Percentiles rank a stretch among this genome's conserved stretches.
Conservation (phyloP, 352 stramenopile genomes). For the Phytophthora palmivora region DNA sequence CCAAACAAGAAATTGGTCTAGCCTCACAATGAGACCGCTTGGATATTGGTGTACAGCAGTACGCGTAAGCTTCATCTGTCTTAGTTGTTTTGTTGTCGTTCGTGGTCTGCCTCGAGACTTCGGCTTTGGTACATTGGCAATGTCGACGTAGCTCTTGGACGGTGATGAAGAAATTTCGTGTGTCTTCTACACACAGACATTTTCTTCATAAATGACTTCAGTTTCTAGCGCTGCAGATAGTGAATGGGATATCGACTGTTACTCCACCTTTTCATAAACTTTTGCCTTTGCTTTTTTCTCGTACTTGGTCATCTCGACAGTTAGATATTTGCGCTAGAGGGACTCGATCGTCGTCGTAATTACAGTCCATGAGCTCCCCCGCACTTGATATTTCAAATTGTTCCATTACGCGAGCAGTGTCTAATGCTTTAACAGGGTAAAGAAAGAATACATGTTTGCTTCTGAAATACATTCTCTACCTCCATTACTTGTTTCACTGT, state of each 20-base stretch:
- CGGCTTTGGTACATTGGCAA: slow-evolving; percentile 13
- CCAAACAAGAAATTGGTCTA: slow-evolving; percentile 7
- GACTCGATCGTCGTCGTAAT: too few relatives aligned
- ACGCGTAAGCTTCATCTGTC: slow-evolving; percentile 13
- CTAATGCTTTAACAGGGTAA: slow-evolving; percentile 10
- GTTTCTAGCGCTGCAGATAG: too few relatives aligned
- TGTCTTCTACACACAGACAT: too few relatives aligned
- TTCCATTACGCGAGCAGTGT: slow-evolving; percentile 5
- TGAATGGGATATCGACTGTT: too few relatives aligned
- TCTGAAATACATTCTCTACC: neutral
- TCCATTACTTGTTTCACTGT: neutral
- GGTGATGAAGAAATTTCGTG: too few relatives aligned
- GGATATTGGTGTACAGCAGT: slow-evolving; percentile 15
- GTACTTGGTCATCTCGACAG: too few relatives aligned
- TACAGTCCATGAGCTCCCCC: neutral
- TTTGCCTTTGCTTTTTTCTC: too few relatives aligned
- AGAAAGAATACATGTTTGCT: too few relatives aligned
- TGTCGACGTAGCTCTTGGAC: too few relatives aligned
- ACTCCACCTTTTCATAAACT: too few relatives aligned
- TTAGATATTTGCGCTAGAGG: too few relatives aligned
- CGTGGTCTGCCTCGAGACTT: neutral
- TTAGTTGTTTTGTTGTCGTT: slow-evolving; percentile 9
- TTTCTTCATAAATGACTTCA: too few relatives aligned
- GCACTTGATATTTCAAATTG: neutral
- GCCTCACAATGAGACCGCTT: slow-evolving; percentile 3